Evolutionary conservation across 352 stramenopile species (phyloP), one percentile per base, ranked within the genome.

Genomic region (Phytophthora chlamydospora): DNA sequence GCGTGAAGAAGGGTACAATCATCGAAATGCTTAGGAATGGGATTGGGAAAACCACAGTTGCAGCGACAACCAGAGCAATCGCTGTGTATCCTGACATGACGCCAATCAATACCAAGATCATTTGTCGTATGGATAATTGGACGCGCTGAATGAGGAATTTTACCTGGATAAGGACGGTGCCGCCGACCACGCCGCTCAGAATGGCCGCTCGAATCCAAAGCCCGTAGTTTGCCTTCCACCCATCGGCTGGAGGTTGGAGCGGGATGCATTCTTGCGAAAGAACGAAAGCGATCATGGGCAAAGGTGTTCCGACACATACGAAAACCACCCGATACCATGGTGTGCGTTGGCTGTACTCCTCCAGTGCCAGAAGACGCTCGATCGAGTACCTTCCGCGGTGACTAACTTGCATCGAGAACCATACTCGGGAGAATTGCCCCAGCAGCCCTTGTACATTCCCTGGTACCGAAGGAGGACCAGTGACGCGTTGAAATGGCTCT

Each of bases 241-340:
- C 46, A 13, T 47, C 45, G 2, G n/a, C 9, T 17, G 56, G 56
- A 17, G 51, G 19, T 19, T 63, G 55, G 19, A 63, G 55, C 6
- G 55, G 55, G 33, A 57, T 13, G 19, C 27, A 31, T 39, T 57
- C 45, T 51, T 63, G 45, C 14, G 45, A 39, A 9, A 57, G 6
- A 3, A 58, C 45, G 21, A 51, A 9, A 14, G 31, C 16, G 12
- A 57, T 17, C 11, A 33, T 51, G 13, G 55, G 13, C 19, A 62
- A 5, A 4, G 44, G 44, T 1, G 44, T 19, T 5, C 33, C 10
- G 11, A 44, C 9, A 6, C 7, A n/a, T 16, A 55, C 16, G 4
- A 44, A 8, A 8, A 55, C 11, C 2, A 44, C 47, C 34, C 34
- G 33, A 43, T 6, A 5, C 10, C 43, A 16, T n/a, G 47, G 44